Conservation (phyloP, 176 grass and related monocot genomes). For the Oryza australiensis region DNA sequence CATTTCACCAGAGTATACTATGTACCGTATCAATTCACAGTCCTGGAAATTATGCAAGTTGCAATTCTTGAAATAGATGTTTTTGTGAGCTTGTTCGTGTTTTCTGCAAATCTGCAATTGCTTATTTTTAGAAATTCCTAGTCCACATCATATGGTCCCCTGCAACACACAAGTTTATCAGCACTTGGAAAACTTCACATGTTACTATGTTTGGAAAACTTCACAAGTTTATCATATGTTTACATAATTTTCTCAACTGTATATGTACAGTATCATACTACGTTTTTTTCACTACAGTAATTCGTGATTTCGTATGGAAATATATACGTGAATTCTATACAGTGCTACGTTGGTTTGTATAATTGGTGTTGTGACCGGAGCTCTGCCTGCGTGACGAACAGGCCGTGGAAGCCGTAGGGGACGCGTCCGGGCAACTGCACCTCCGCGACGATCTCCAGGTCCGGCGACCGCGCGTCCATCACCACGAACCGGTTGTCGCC, state of each 20-base stretch:
- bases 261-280: not conserved
- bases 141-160: not conserved
- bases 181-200: not conserved
- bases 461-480: slow-evolving; percentile 73
- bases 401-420: slow-evolving; percentile 89
- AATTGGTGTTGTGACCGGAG: slow-evolving; percentile 65
- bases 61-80: not conserved
- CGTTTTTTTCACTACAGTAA: not conserved
- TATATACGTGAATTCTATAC: not conserved
- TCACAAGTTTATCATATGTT: not conserved
- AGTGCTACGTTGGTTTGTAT: not conserved
- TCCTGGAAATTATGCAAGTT: not conserved
- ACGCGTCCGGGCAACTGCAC: slow-evolving; percentile 70
- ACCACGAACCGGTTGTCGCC: slow-evolving; percentile 68
- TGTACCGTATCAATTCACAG: not conserved
- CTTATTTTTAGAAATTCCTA: not conserved
- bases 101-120: not conserved
- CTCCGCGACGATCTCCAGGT: slow-evolving; percentile 72
- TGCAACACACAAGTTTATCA: not conserved
- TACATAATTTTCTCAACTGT: not conserved
- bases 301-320: not conserved
- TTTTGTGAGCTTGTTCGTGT: not conserved
- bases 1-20: not conserved
- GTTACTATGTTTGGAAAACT: not conserved
- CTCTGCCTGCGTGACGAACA: slow-evolving; percentile 61